A percentile compares a stretch with the other conserved stretches of the same genome.
Evolutionary conservation across 2,329 filamentous ascomycete species (phyloP).

Genomic region (Paecilomyces variotii): DNA sequence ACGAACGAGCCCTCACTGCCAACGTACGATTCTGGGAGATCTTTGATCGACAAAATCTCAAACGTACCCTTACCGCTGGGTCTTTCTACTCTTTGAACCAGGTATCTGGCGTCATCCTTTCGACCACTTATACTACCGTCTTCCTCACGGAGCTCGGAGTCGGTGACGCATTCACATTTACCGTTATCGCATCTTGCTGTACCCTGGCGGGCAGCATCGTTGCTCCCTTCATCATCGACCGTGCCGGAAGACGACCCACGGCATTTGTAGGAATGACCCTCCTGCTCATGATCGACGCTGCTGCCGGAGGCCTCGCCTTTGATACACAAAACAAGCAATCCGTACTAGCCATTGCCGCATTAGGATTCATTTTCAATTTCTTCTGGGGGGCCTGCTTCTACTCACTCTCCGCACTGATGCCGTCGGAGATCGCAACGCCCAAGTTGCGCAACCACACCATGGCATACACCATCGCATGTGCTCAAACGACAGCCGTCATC

Average conservation of each 20-base stretch:
- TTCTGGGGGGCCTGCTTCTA: conserved; percentile 31
- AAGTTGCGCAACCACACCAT: conserved; percentile 30
- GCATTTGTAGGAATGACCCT: conserved; percentile 27
- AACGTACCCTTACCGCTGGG: conserved; percentile 27
- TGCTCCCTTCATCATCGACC: conserved; percentile 28
- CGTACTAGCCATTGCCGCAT: conserved; percentile 20
- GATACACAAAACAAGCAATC: conserved; percentile 13
- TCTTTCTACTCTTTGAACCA: conserved; percentile 30
- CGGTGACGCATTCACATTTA: conserved; percentile 25
- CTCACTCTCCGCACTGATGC: conserved; percentile 26
- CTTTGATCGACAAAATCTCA: conserved; percentile 24
- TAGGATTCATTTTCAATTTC: conserved; percentile 31
- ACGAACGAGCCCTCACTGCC: conserved; percentile 13
- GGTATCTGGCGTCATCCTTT: conserved; percentile 29
- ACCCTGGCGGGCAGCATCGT: conserved; percentile 28
- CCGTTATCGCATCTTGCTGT: conserved; percentile 28
- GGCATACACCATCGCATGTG: conserved; percentile 28
- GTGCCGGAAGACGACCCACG: conserved; percentile 25
- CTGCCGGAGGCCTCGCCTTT: conserved; percentile 28
- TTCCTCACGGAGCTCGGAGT: conserved; percentile 27
- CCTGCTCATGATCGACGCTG: conserved; percentile 24
- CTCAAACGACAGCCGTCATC: conserved; percentile 29
- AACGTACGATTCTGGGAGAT: conserved; percentile 29
- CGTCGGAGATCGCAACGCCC: conserved; percentile 29
- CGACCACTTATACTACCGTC: conserved; percentile 30